Conservation (phyloP, 345 rosid genomes). For the Hibiscus trionum region DNA sequence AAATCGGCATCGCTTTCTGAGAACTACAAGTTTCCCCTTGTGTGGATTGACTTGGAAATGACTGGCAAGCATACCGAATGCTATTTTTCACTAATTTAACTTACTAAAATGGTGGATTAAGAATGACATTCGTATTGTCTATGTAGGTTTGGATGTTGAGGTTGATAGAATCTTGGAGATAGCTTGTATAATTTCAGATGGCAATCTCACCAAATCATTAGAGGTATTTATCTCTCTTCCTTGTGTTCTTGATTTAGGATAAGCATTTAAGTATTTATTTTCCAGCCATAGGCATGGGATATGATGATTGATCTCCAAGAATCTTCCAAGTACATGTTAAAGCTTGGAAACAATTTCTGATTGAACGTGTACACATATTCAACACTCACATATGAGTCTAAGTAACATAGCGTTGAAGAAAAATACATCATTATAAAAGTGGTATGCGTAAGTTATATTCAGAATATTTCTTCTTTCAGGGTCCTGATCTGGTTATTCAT, state of each 20-base stretch:
- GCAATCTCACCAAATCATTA: constrained; percentile 49
- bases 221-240: constrained; percentile 43
- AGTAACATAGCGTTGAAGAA: background rate
- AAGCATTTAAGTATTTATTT: background rate
- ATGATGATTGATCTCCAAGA: background rate
- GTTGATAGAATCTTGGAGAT: constrained; percentile 87
- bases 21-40: too few relatives aligned
- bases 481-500: constrained; percentile 85
- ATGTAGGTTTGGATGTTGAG: constrained; percentile 70
- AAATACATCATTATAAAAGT: background rate
- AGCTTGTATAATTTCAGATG: constrained; percentile 92
- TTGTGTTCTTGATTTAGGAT: background rate
- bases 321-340: background rate
- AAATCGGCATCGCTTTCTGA: constrained; percentile 7
- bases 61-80: constrained; percentile 41
- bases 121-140: background rate
- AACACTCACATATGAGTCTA: background rate
- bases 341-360: too few relatives aligned
- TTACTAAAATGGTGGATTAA: background rate
- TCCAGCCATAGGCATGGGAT: background rate
- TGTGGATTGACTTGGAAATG: constrained; percentile 94
- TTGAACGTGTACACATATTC: background rate
- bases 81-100: background rate
- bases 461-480: constrained; percentile 34
- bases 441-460: constrained; percentile 1